Evolutionary conservation across 106 monocot species (phyloP), one percentile per base, ranked within the genome.

Genomic region (Alisma plantagoaquatica): DNA sequence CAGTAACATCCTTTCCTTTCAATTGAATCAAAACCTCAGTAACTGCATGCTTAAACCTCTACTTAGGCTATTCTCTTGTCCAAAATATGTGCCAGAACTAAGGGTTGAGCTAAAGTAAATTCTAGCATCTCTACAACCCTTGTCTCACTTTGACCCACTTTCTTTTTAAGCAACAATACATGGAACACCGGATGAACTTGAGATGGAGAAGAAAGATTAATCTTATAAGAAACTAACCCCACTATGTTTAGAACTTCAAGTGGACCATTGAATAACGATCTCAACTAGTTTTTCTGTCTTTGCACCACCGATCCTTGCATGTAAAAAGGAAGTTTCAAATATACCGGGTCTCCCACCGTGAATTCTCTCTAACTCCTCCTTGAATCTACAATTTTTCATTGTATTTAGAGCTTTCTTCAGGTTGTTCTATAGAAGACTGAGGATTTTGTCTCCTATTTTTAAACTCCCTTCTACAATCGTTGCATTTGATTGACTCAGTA

Each of bases 311-410:
- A 32, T 0, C 2, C 16, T 43, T 74, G 67, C 1, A 26, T 15
- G 29, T 63, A 74, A 0, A 42, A 49, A 29, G 61, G 74, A 0
- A 68, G 32, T 10, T 44, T 62, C 4, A 75, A 21, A 19, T 23
- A 57, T 1, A 75, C 63, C 55, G 35, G 43, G 21, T 75, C 57
- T 16, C 51, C 68, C 0, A 57, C 4, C 6, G 26, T 10, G 31
- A 57, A 68, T 18, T 49, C 10, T 2, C 4, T 32, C 0, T 61
- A 33, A 0, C 0, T 51, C 14, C 68, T 30, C 0, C 32, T 15
- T 2, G 11, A 23, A 12, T 75, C 62, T 0, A 49, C 18, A 1
- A 23, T 49, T 4, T 15, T 51, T 57, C 74, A 68, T 63, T 2
- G 21, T 30, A 10, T 62, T 21, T 16, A 57, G 62, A 6, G 74